A percentile compares a stretch with the other conserved stretches of the same genome.
phyloP scores from a whole-genome alignment of 23 red algal species.

The Gracilaria caudata region DNA sequence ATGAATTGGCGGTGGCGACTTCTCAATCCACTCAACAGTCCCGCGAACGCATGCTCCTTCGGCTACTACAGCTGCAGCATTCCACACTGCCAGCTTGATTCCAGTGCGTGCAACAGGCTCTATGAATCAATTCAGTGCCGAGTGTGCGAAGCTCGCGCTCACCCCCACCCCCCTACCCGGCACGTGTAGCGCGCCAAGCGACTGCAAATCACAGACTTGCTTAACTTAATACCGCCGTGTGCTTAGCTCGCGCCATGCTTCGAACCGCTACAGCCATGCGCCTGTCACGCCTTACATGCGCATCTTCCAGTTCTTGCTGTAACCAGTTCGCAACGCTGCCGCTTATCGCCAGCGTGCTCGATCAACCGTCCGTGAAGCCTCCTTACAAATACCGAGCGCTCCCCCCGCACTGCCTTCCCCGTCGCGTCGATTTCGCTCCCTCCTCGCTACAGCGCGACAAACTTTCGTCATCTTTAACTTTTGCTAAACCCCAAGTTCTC shows the following conservation, averaged over 20 bases:
- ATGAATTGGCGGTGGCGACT: not conserved
- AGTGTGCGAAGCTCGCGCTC: too few relatives aligned
- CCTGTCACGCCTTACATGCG: not conserved
- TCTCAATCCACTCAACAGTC: not conserved
- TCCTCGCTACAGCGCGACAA: too few relatives aligned
- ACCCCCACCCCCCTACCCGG: not conserved
- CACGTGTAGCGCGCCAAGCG: constrained; percentile 22
- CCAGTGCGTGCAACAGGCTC: too few relatives aligned
- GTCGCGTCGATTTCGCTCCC: too few relatives aligned
- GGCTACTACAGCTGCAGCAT: not conserved
- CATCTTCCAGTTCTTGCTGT: not conserved
- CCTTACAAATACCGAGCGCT: not conserved
- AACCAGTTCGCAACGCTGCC: not conserved
- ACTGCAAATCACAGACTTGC: too few relatives aligned
- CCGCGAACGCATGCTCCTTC: too few relatives aligned
- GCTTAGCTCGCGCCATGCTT: not conserved
- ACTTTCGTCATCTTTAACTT: too few relatives aligned
- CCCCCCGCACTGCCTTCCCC: not conserved
- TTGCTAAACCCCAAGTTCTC: not conserved
- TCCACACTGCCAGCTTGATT: too few relatives aligned
- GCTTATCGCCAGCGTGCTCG: not conserved
- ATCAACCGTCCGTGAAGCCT: not conserved
- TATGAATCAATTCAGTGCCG: too few relatives aligned
- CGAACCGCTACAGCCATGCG: not conserved
- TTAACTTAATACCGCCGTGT: not conserved